phyloP scores from a whole-genome alignment of 2,329 filamentous ascomycete species.

The Stachybotrys chartarum region DNA sequence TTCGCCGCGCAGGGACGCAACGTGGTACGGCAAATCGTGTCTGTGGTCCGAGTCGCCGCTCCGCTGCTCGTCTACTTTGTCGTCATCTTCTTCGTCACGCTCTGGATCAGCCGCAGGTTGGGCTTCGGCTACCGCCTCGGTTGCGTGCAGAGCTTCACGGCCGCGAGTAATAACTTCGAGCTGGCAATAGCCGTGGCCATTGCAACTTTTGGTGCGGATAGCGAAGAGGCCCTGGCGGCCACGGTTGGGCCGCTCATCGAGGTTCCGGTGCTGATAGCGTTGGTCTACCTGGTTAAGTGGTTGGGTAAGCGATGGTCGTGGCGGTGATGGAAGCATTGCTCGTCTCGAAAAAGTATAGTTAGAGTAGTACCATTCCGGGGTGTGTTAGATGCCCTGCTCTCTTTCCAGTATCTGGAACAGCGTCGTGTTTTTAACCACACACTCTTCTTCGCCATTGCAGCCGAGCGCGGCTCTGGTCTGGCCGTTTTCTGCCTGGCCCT shows the following conservation, averaged over 20 bases:
- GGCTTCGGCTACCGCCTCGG: conserved; percentile 67
- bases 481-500: conserved; percentile 21
- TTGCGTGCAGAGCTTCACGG: conserved; percentile 78
- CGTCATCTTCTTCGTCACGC: conserved; percentile 64
- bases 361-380: no score
- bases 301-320: conserved; percentile 48
- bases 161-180: conserved; percentile 90
- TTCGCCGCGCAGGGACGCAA: conserved; percentile 75
- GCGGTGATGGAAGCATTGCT: conserved; percentile 12
- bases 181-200: conserved; percentile 84
- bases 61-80: conserved; percentile 78
- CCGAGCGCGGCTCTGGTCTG: conserved; percentile 20
- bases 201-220: conserved; percentile 69
- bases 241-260: conserved; percentile 84
- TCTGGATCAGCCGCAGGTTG: conserved; percentile 53
- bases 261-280: conserved; percentile 68
- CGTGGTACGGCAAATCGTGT: conserved; percentile 76
- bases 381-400: not conserved
- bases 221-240: conserved; percentile 72
- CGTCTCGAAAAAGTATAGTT: no score
- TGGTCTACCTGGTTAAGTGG: conserved; percentile 69
- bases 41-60: conserved; percentile 72
- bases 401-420: conserved; percentile 26
- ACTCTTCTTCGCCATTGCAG: conserved; percentile 15
- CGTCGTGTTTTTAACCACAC: conserved; percentile 25